These are phyloP conservation scores for Trichosporon sp. DNA, from an alignment of 1,284 basidiomycete genomes.

Conservation along the genomic window DNA sequence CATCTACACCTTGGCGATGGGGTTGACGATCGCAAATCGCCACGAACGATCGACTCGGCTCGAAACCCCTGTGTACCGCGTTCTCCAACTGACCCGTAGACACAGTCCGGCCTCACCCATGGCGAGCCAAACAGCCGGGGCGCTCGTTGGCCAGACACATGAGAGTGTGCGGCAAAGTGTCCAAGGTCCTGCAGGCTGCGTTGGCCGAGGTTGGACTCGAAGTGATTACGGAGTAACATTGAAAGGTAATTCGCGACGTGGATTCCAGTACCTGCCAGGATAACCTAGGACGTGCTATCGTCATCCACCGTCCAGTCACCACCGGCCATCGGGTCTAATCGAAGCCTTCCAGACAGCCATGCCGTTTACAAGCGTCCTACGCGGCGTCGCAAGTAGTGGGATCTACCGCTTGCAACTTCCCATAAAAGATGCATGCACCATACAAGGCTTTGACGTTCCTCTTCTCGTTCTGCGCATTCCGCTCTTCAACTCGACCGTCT, in stretches of 20 bases:
- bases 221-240: not conserved
- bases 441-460: not conserved
- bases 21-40: too few relatives aligned
- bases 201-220: not conserved
- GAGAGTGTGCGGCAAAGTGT: not conserved
- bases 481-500: too few relatives aligned
- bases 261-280: not conserved
- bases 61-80: too few relatives aligned
- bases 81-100: not conserved
- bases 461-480: not conserved
- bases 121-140: not conserved
- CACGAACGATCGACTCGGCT: too few relatives aligned
- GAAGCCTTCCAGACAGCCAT: not conserved
- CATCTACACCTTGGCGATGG: too few relatives aligned
- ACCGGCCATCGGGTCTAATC: not conserved
- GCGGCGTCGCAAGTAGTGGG: constrained; percentile 5
- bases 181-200: not conserved
- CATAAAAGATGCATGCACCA: constrained; percentile 11
- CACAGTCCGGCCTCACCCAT: not conserved
- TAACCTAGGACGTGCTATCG: too few relatives aligned
- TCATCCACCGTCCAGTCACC: constrained; percentile 2
- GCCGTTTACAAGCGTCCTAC: not conserved
- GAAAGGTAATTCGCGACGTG: not conserved
- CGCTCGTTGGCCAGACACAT: too few relatives aligned
- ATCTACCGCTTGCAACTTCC: not conserved